A percentile compares a stretch with the other conserved stretches of the same genome.
These are phyloP conservation scores for Paramecium caudatum DNA, from an alignment of 73 alveolate genomes.

Conservation along the genomic window DNA sequence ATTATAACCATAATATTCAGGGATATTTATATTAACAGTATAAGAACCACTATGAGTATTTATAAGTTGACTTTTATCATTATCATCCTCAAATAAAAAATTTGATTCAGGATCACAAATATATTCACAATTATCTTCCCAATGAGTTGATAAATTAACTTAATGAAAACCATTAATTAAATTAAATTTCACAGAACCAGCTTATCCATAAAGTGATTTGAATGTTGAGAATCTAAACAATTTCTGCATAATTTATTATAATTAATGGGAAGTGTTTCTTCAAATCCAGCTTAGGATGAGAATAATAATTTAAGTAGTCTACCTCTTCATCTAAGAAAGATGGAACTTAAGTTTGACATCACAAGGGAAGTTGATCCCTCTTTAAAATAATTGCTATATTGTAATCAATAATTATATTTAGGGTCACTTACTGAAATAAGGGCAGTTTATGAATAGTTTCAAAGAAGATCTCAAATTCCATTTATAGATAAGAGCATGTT, in stretches of 20 bases:
- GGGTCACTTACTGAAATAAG: conserved; percentile 72
- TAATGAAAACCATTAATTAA: conserved; percentile 21
- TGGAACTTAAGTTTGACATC: conserved; percentile 70
- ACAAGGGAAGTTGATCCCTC: conserved; percentile 70
- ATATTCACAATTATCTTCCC: conserved; percentile 52
- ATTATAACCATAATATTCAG: conserved; percentile 48
- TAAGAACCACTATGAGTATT: background rate
- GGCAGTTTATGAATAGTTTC: conserved; percentile 71
- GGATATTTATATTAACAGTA: background rate
- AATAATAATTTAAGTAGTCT: conserved; percentile 44
- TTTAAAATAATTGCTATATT: conserved; percentile 62
- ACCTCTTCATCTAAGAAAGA: conserved; percentile 65
- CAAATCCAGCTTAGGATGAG: conserved; percentile 57
- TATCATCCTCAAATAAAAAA: conserved; percentile 24
- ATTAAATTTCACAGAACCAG: conserved; percentile 16
- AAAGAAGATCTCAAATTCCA: conserved; percentile 69
- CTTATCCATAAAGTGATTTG: conserved; percentile 39
- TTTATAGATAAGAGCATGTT: conserved; percentile 67
- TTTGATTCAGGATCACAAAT: background rate
- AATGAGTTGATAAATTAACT: conserved; percentile 5
- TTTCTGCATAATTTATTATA: too few species aligned
- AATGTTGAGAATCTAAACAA: conserved; percentile 21
- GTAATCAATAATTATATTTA: background rate
- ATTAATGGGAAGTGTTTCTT: conserved; percentile 74
- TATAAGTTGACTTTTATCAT: conserved; percentile 2